Evolutionary conservation across 805 yeast species (phyloP).

Genomic region (Myxozyma sirexii): DNA sequence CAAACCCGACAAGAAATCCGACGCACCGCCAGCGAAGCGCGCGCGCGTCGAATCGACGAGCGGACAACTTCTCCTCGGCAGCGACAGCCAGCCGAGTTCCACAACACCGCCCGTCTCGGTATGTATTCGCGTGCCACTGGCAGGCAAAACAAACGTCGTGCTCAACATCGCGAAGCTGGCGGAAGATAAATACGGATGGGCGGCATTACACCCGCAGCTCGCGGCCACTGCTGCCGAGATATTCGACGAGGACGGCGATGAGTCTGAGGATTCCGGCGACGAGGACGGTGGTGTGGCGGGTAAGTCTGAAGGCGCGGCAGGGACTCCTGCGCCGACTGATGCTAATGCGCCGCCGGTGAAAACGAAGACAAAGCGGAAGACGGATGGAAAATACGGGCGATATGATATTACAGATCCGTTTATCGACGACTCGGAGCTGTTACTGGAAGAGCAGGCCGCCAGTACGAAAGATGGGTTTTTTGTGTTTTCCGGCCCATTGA

Average conservation of each 20-base stretch:
- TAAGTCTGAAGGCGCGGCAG: conserved; percentile 41
- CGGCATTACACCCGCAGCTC: conserved; percentile 34
- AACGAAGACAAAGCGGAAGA: conserved; percentile 58
- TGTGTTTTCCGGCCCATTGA: conserved; percentile 89
- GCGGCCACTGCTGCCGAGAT: conserved; percentile 32
- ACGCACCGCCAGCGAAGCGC: conserved; percentile 7
- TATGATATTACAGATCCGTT: conserved; percentile 94
- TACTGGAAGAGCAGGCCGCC: conserved; percentile 91
- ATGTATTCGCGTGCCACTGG: conserved; percentile 33
- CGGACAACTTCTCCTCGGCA: not conserved
- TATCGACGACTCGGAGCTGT: conserved; percentile 90
- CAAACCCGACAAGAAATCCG: not conserved
- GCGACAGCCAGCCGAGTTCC: conserved; percentile 10
- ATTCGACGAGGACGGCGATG: conserved; percentile 53
- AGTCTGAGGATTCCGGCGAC: conserved; percentile 22
- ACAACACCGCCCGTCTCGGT: conserved; percentile 25
- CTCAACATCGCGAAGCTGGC: conserved; percentile 73
- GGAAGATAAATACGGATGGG: conserved; percentile 85
- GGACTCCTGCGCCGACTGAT: conserved; percentile 41
- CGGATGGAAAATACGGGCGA: conserved; percentile 64
- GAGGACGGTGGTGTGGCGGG: conserved; percentile 45
- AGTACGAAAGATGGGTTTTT: conserved; percentile 94
- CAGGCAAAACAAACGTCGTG: conserved; percentile 48
- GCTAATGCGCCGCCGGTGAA: conserved; percentile 40
- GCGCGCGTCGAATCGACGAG: conserved; percentile 6